phyloP scores from a whole-genome alignment of 2,329 filamentous ascomycete species.

The Colletotrichum phormii region DNA sequence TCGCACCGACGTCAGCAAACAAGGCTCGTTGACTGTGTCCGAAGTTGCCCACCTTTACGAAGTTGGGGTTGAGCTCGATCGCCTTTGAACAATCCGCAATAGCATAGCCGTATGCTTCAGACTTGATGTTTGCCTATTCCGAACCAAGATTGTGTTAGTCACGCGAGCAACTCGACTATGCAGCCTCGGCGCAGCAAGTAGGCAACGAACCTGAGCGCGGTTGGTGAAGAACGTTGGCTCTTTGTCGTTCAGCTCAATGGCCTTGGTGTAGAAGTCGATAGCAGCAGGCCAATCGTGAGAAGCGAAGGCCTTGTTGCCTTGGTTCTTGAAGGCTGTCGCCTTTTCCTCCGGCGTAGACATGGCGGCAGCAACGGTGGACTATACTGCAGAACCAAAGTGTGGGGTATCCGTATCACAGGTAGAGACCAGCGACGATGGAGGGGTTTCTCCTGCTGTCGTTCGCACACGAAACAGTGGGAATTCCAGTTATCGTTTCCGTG shows the following conservation, averaged over 20 bases:
- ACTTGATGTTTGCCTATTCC: slow-evolving; percentile 87
- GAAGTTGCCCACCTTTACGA: slow-evolving; percentile 79
- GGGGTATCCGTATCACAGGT: slow-evolving; percentile 25
- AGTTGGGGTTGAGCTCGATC: slow-evolving; percentile 86
- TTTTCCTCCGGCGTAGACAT: slow-evolving; percentile 67
- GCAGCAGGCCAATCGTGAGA: slow-evolving; percentile 87
- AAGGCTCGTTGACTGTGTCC: background rate
- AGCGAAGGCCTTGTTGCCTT: slow-evolving; percentile 94
- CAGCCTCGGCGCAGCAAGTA: slow-evolving; percentile 13
- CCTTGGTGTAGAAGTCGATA: slow-evolving; percentile 85
- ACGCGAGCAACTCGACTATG: slow-evolving; percentile 49
- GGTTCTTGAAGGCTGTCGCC: slow-evolving; percentile 87
- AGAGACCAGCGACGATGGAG: background rate
- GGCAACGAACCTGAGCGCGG: slow-evolving; percentile 80
- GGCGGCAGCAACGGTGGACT: slow-evolving; percentile 23
- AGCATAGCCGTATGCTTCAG: slow-evolving; percentile 94
- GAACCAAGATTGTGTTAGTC: slow-evolving; percentile 53
- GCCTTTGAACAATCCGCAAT: slow-evolving; percentile 92
- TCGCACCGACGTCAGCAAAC: slow-evolving; percentile 34
- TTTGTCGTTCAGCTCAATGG: slow-evolving; percentile 84
- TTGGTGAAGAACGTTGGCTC: slow-evolving; percentile 95
- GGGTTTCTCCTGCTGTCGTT: slow-evolving; percentile 1
- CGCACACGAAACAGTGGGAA: slow-evolving; percentile 19
- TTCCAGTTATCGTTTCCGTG: background rate
- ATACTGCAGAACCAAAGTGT: slow-evolving; percentile 19